phyloP scores from a whole-genome alignment of 352 stramenopile species.

The Elongisporangium undulatum region DNA sequence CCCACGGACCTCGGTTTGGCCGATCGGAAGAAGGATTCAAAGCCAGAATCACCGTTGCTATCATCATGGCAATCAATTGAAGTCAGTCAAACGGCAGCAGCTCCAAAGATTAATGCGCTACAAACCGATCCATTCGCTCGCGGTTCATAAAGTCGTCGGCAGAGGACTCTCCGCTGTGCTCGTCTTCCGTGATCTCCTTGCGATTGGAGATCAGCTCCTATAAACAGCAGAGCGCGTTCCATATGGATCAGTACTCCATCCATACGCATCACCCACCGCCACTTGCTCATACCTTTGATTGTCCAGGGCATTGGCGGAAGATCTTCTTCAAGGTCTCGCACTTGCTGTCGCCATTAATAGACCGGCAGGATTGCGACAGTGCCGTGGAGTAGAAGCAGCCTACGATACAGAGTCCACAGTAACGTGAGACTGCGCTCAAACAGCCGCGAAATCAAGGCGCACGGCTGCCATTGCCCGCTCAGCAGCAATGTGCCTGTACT shows the following conservation, averaged over 20 bases:
- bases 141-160: conserved; percentile 66
- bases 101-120: not conserved
- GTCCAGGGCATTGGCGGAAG: conserved; percentile 73
- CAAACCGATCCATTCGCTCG: conserved; percentile 60
- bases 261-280: not conserved
- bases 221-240: no score
- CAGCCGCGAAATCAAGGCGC: not conserved
- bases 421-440: not conserved
- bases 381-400: conserved; percentile 81
- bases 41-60: conserved; percentile 28
- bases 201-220: conserved; percentile 74
- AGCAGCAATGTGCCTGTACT: no score
- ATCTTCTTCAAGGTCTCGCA: conserved; percentile 86
- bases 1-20: conserved; percentile 44
- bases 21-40: conserved; percentile 35
- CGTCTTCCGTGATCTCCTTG: conserved; percentile 74
- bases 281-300: conserved; percentile 31
- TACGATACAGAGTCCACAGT: conserved; percentile 6
- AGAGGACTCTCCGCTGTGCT: conserved; percentile 43
- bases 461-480: no score
- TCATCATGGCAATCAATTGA: conserved; percentile 3
- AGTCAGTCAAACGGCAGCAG: not conserved
- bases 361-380: conserved; percentile 70
- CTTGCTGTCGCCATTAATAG: conserved; percentile 82
- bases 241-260: not conserved